Base-by-base conservation (phyloP, 2,329 filamentous ascomycete species). In the Aspergillus sergii region DNA sequence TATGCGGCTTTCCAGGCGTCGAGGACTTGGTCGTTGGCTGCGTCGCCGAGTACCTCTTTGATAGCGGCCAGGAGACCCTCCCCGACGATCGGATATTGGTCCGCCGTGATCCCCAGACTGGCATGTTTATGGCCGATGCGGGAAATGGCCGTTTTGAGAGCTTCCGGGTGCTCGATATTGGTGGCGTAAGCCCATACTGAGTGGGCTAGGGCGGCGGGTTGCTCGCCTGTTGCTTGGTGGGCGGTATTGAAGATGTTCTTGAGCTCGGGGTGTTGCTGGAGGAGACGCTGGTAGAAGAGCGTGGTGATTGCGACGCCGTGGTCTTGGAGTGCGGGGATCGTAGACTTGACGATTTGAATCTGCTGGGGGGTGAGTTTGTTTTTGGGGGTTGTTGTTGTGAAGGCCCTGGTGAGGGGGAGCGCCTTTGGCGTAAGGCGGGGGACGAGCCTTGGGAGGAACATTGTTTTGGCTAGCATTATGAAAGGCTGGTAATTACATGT, bases 101-200 rank as follows among this genome's bases (percentile, higher is more conserved):
- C 87, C 0, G 89, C 83, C 55, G 79, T 81, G 69, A 93, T 86
- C 66, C 86, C 85, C 1, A 92, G 80, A 2, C 86, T 89, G 67
- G 85, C 89, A 75, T 93, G 90, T 76, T 92, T 92, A 72, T 92
- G 87, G 72, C 87, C 89, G 64, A 93, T 92, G 69, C 87, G 86
- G 75, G 91, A 88, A 7, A 86, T 74, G 0, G 83, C 79, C 0
- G 84, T 81, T 9, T 74, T 74, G 6, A 93, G 82, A 34, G 80
- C 84, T 53, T 82, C 84, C 0, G 91, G 83, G 71, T 91, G 84
- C 72, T 88, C 86, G 73, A 92, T 90, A 78, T 91, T 88, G 65
- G 84, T 79, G 58, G 90, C 90, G 71, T 91, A 92, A 64, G 85
- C 87, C 68, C 89, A 86, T 56, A 92, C 87, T 0, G 90, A 82